Percentiles rank a stretch among this genome's conserved stretches.
These are phyloP conservation scores for Phaeolepiota aurea DNA, from an alignment of 768 basidiomycete species.

Conservation along the genomic window DNA sequence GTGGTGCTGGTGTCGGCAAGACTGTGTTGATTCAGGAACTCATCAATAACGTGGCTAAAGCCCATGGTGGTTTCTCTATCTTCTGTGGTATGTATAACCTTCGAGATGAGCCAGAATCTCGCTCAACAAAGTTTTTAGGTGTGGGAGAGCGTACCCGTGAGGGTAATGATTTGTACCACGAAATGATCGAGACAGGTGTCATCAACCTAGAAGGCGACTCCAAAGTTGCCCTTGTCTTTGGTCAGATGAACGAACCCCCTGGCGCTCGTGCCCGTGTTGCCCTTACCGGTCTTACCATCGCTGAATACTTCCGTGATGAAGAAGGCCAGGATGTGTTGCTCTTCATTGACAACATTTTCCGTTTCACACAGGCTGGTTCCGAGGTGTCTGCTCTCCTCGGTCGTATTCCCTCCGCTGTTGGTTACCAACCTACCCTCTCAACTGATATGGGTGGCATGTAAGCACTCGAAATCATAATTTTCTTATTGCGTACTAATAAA, in stretches of 20 bases:
- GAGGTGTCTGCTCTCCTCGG: slow-evolving; percentile 99
- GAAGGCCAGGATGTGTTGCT: slow-evolving; percentile 99
- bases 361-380: slow-evolving; percentile 99
- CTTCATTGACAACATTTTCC: slow-evolving; percentile 99
- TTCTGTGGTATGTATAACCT: slow-evolving; percentile 74
- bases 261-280: slow-evolving; percentile 99
- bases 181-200: slow-evolving; percentile 99
- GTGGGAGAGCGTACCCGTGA: slow-evolving; percentile 99
- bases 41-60: slow-evolving; percentile 99
- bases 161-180: slow-evolving; percentile 98
- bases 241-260: slow-evolving; percentile 99
- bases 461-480: slow-evolving; percentile 26
- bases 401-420: slow-evolving; percentile 99
- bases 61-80: slow-evolving; percentile 99
- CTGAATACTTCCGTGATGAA: slow-evolving; percentile 99
- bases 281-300: slow-evolving; percentile 97
- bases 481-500: background rate
- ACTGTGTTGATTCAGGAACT: slow-evolving; percentile 99
- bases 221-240: slow-evolving; percentile 99
- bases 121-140: too few species aligned
- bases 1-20: slow-evolving; percentile 99
- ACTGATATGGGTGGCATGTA: slow-evolving; percentile 99
- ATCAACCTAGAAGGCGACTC: slow-evolving; percentile 99
- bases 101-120: too few species aligned
- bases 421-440: slow-evolving; percentile 99